phyloP scores from a whole-genome alignment of 768 basidiomycete genomes.

The Melanogaster broomeanus region DNA sequence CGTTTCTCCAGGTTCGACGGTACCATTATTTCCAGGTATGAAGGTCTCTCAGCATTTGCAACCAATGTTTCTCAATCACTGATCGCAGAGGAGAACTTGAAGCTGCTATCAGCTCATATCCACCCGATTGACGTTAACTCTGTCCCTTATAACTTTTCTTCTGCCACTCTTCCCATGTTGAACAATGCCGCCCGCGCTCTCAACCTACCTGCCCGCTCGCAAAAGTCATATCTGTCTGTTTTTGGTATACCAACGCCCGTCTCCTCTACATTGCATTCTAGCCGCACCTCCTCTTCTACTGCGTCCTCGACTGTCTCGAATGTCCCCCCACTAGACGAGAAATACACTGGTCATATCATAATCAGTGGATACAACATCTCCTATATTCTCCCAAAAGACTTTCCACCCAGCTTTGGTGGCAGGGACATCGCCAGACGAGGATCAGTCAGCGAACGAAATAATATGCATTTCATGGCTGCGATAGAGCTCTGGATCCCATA shows the following conservation, averaged over 20 bases:
- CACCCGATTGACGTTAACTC: constrained; percentile 76
- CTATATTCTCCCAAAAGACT: constrained; percentile 72
- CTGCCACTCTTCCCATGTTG: constrained; percentile 59
- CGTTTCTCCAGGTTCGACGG: constrained; percentile 63
- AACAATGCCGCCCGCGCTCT: constrained; percentile 70
- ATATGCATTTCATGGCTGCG: constrained; percentile 77
- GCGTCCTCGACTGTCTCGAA: constrained; percentile 26
- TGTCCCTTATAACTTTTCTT: constrained; percentile 75
- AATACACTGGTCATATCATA: constrained; percentile 74
- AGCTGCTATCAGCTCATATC: constrained; percentile 69
- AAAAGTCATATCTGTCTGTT: constrained; percentile 60
- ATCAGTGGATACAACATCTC: constrained; percentile 78
- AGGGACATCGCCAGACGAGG: constrained; percentile 42
- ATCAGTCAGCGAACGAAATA: constrained; percentile 57
- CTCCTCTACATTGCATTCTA: constrained; percentile 28
- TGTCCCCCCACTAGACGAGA: constrained; percentile 55
- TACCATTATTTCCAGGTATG: constrained; percentile 74
- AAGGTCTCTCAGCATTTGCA: neutral
- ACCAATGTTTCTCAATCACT: neutral
- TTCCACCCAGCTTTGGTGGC: constrained; percentile 38
- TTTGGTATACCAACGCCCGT: constrained; percentile 45
- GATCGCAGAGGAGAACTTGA: constrained; percentile 72
- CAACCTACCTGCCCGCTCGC: constrained; percentile 60
- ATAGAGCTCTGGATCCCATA: constrained; percentile 78
- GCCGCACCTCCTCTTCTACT: constrained; percentile 41